phyloP scores from a whole-genome alignment of 306 rosid species.

The Abrus pulchellus region DNA sequence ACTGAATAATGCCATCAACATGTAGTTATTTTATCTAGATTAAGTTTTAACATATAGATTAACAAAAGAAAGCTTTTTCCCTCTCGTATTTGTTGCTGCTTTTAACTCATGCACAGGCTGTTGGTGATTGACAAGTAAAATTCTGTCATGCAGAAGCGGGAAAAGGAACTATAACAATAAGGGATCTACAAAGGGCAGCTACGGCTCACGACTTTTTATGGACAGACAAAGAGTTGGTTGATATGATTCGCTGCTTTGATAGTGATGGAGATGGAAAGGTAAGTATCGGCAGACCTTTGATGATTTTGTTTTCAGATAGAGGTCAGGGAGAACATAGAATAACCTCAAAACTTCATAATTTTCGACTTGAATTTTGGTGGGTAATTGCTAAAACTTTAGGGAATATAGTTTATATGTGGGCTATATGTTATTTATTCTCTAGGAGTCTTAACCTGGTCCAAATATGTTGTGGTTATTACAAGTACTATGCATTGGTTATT shows the following conservation, averaged over 20 bases:
- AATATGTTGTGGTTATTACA: slow-evolving; percentile 12
- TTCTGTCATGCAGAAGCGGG: slow-evolving; percentile 67
- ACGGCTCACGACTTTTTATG: slow-evolving; percentile 80
- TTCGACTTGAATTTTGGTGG: background rate
- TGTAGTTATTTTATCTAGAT: slow-evolving; percentile 4
- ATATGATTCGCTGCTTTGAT: slow-evolving; percentile 87
- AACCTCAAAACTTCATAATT: background rate
- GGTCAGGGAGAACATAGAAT: background rate
- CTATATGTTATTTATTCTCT: background rate
- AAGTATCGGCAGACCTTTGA: slow-evolving; percentile 30
- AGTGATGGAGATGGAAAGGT: slow-evolving; percentile 85
- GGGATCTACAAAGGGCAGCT: slow-evolving; percentile 78
- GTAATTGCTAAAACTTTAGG: background rate
- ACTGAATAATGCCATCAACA: background rate
- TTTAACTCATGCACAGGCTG: background rate
- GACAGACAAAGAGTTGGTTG: slow-evolving; percentile 73
- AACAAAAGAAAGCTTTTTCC: background rate
- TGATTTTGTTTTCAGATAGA: background rate
- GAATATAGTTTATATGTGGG: background rate
- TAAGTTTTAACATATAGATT: slow-evolving; percentile 11
- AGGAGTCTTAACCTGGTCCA: background rate
- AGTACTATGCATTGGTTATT: slow-evolving; percentile 1
- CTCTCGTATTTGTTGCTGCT: background rate
- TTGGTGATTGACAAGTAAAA: slow-evolving; percentile 49
- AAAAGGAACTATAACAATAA: slow-evolving; percentile 64